Conservation (phyloP, 768 basidiomycete species). For the Termitomyces sp. region DNA sequence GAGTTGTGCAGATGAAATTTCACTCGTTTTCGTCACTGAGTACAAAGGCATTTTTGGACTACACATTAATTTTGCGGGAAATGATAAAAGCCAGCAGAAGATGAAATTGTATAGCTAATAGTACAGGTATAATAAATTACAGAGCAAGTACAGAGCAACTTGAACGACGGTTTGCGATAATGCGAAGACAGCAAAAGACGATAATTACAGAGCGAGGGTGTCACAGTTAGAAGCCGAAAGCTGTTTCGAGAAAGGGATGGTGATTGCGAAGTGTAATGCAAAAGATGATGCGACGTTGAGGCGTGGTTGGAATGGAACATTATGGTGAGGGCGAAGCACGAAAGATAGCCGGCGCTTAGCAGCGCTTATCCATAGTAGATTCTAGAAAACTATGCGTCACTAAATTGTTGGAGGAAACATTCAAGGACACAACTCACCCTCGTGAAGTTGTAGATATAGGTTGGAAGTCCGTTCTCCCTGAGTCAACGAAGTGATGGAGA, state of each 20-base stretch:
- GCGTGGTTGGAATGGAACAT: slow-evolving; percentile 13
- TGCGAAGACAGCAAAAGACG: slow-evolving; percentile 8
- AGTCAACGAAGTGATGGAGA: slow-evolving; percentile 65
- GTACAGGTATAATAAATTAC: slow-evolving; percentile 9
- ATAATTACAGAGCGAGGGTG: slow-evolving; percentile 9
- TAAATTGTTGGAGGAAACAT: slow-evolving; percentile 5
- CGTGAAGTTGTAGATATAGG: slow-evolving; percentile 74
- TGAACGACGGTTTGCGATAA: slow-evolving; percentile 11
- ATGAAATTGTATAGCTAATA: background rate
- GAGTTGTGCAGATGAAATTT: too few species aligned
- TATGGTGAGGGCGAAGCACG: background rate
- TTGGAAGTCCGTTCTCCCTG: slow-evolving; percentile 71
- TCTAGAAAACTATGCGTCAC: slow-evolving; percentile 19
- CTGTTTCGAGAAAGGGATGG: background rate
- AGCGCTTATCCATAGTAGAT: slow-evolving; percentile 36
- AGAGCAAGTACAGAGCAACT: slow-evolving; percentile 12
- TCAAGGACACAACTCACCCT: slow-evolving; percentile 45
- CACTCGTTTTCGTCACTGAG: too few species aligned
- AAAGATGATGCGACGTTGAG: slow-evolving; percentile 9
- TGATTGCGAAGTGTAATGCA: background rate
- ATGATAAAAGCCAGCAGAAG: background rate
- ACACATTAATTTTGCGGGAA: background rate
- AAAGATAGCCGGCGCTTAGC: slow-evolving; percentile 13
- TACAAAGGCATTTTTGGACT: background rate
- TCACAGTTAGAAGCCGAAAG: background rate